Evolutionary conservation across 2,329 filamentous ascomycete species (phyloP).

Genomic region (Emergomyces orientalis): DNA sequence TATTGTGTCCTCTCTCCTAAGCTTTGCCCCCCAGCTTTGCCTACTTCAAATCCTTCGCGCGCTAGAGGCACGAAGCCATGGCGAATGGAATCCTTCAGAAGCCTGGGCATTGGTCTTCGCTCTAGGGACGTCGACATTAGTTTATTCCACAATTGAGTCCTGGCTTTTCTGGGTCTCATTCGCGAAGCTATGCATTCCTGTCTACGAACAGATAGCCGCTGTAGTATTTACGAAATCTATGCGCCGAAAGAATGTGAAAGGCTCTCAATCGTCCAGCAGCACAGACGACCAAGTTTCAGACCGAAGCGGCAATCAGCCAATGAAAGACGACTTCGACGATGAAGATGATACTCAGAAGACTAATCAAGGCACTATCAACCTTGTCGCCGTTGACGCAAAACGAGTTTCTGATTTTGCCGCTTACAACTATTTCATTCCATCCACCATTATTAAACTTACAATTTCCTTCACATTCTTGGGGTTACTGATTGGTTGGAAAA

Average conservation of each 20-base stretch:
- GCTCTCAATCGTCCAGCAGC: slow-evolving; percentile 35
- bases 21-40: slow-evolving; percentile 61
- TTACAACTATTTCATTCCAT: slow-evolving; percentile 57
- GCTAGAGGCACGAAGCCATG: slow-evolving; percentile 48
- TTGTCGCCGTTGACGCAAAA: slow-evolving; percentile 66
- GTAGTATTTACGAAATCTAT: slow-evolving; percentile 70
- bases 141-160: slow-evolving; percentile 50
- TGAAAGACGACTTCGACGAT: slow-evolving; percentile 25
- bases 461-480: slow-evolving; percentile 59
- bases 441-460: slow-evolving; percentile 52
- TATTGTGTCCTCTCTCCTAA: slow-evolving; percentile 46
- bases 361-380: slow-evolving; percentile 63
- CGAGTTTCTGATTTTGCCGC: slow-evolving; percentile 60
- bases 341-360: slow-evolving; percentile 46
- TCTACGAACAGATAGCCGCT: slow-evolving; percentile 60
- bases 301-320: slow-evolving; percentile 24
- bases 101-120: slow-evolving; percentile 61
- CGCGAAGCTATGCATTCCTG: slow-evolving; percentile 53
- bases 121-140: slow-evolving; percentile 52
- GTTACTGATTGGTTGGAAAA: slow-evolving; percentile 62
- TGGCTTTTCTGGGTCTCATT: slow-evolving; percentile 60
- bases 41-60: slow-evolving; percentile 56
- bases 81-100: slow-evolving; percentile 40
- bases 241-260: slow-evolving; percentile 67
- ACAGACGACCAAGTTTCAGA: slow-evolving; percentile 20